Base-by-base conservation (phyloP, 2,329 filamentous ascomycete species). In the Fusarium sp. region DNA sequence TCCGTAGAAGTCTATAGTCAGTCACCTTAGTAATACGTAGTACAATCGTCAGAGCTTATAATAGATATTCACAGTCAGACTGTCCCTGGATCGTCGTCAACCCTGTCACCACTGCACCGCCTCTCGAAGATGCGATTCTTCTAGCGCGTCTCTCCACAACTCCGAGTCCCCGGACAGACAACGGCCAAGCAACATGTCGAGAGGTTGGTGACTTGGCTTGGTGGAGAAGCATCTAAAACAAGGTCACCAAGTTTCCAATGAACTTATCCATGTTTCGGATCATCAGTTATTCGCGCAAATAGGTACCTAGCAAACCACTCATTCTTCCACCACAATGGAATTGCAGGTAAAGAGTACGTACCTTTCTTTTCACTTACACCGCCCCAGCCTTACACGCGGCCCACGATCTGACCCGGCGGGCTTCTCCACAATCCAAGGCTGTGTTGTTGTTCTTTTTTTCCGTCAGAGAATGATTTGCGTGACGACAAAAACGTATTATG, bases 371-470 rank as follows among this genome's bases (percentile, higher is more conserved):
- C 50, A 57, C 49, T 67, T 67, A 70, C 67, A 70, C 67, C 67
- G 72, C 72, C 72, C 66, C 70, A 74, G 68, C 70, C 70, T 71
- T 74, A 72, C 69, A 72, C 72, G 72, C 72, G 70, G 72, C 72
- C 62, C 70, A 70, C 58, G 62, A 73, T 73, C 63, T 46, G 49
- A 66, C 49, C 49, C 13, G 13, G 28, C 10, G 10, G 17, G 8
- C 53, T 55, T 65, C 60, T 59, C 71, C 71, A 73, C 69, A 69
- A 62, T 57, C 57, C 49, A 54, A 69, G 71, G 71, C 69, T 69
- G 71, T 73, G 71, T 58, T 54, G 28, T 31, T 31, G 10, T 31
- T 60, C 26, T 50, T 43, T 39, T 50, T 61, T 15, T 45, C 40
- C 39, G 44, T 45, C 24, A 34, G 50, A 66, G 38, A 24, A 56